These are phyloP conservation scores for Starmerella sp. DNA, from an alignment of 805 yeast species.

Conservation along the genomic window DNA sequence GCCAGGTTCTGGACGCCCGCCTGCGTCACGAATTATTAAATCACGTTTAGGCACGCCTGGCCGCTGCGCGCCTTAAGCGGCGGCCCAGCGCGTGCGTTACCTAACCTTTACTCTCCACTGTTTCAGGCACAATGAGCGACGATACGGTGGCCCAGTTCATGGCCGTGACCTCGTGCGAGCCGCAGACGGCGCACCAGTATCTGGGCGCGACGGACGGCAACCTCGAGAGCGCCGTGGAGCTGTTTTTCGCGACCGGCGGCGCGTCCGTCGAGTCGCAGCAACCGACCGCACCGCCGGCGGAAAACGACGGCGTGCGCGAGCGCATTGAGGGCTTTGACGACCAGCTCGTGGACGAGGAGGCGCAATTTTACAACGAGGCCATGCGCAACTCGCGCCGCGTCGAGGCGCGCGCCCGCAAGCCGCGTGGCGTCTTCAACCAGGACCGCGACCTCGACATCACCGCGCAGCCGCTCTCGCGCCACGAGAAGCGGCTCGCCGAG, in stretches of 20 bases:
- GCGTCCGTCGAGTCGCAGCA: constrained; percentile 40
- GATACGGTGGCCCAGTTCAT: constrained; percentile 54
- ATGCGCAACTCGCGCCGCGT: constrained; percentile 20
- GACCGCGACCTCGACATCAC: constrained; percentile 19
- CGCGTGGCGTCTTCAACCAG: constrained; percentile 45
- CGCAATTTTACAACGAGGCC: constrained; percentile 18
- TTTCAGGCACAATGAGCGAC: constrained; percentile 18
- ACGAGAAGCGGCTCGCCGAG: constrained; percentile 56
- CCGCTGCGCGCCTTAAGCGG: not conserved
- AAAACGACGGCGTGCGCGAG: constrained; percentile 51
- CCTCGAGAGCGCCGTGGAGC: constrained; percentile 71
- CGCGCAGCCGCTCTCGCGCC: constrained; percentile 13
- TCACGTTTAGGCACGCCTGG: not conserved
- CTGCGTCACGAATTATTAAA: not conserved
- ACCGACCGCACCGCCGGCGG: constrained; percentile 41
- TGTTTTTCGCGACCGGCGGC: constrained; percentile 56
- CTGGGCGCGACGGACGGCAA: constrained; percentile 67
- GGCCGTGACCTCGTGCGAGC: constrained; percentile 72
- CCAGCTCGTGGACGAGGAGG: constrained; percentile 48
- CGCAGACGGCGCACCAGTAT: constrained; percentile 58
- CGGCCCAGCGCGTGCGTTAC: not conserved
- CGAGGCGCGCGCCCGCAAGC: constrained; percentile 17
- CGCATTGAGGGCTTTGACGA: constrained; percentile 73
- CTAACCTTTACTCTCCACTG: not conserved
- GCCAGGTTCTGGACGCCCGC: not conserved